These are phyloP conservation scores for Eucalyptus sp. DNA, from an alignment of 345 rosid species.

Conservation along the genomic window DNA sequence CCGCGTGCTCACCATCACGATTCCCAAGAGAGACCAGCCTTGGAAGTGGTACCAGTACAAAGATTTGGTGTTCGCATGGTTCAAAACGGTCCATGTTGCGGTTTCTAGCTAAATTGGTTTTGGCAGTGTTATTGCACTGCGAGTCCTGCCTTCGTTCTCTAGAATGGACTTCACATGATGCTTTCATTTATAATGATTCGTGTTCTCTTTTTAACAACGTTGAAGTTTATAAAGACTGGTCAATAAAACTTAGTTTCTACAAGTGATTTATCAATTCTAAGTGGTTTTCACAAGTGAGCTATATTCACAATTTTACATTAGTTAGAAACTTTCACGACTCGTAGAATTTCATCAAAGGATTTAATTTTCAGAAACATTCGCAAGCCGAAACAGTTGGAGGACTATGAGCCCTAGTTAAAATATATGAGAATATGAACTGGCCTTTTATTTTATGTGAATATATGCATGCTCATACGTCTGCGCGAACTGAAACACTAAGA, in stretches of 20 bases:
- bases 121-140: not conserved
- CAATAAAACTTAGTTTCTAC: not conserved
- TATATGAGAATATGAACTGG: too few relatives aligned
- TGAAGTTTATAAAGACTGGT: not conserved
- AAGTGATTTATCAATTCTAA: not conserved
- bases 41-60: not conserved
- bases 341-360: too few relatives aligned
- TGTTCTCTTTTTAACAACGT: not conserved
- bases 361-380: too few relatives aligned
- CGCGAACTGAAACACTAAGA: too few relatives aligned
- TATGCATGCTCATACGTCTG: too few relatives aligned
- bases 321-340: too few relatives aligned
- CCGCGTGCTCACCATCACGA: not conserved
- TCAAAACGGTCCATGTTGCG: not conserved
- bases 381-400: too few relatives aligned
- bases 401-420: too few relatives aligned
- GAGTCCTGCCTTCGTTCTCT: not conserved
- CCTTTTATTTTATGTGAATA: too few relatives aligned
- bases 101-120: not conserved
- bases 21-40: not conserved
- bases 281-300: not conserved
- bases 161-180: not conserved
- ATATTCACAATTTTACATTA: not conserved
- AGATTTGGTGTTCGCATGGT: not conserved
- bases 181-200: not conserved